phyloP scores from a whole-genome alignment of 805 yeast genomes.

The Priceomyces melissophilus region DNA sequence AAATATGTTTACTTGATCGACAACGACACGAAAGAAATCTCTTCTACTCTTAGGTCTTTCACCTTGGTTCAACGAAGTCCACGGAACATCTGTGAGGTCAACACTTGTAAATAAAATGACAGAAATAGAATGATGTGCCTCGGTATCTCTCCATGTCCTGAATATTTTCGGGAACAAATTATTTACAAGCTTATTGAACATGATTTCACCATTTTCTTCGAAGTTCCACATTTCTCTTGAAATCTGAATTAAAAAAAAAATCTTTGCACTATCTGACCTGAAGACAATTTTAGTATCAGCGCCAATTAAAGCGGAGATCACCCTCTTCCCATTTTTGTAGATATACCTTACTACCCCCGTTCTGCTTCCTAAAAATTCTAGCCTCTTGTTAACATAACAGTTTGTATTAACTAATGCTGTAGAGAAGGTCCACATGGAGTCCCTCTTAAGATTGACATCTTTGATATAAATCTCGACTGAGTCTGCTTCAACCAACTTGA shows the following conservation, averaged over 20 bases:
- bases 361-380: constrained; percentile 58
- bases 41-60: constrained; percentile 63
- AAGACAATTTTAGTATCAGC: constrained; percentile 74
- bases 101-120: constrained; percentile 85
- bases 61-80: constrained; percentile 63
- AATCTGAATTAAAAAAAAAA: constrained; percentile 80
- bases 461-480: constrained; percentile 76
- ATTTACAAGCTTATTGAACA: constrained; percentile 88
- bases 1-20: constrained; percentile 84
- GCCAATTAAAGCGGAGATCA: constrained; percentile 75
- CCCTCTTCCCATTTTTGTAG: constrained; percentile 62
- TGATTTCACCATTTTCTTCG: constrained; percentile 92
- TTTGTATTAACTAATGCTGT: constrained; percentile 59
- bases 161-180: constrained; percentile 89
- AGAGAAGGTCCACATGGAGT: constrained; percentile 89
- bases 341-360: constrained; percentile 63
- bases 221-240: constrained; percentile 98
- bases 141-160: constrained; percentile 79
- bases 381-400: constrained; percentile 60
- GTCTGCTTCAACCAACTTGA: constrained; percentile 64
- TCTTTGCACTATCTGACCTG: constrained; percentile 85
- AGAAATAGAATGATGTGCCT: constrained; percentile 87
- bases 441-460: constrained; percentile 79
- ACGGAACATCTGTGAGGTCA: constrained; percentile 51
- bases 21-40: constrained; percentile 90